Evolutionary conservation across 2,329 filamentous ascomycete species (phyloP).

Genomic region (Beauveria varroae): DNA sequence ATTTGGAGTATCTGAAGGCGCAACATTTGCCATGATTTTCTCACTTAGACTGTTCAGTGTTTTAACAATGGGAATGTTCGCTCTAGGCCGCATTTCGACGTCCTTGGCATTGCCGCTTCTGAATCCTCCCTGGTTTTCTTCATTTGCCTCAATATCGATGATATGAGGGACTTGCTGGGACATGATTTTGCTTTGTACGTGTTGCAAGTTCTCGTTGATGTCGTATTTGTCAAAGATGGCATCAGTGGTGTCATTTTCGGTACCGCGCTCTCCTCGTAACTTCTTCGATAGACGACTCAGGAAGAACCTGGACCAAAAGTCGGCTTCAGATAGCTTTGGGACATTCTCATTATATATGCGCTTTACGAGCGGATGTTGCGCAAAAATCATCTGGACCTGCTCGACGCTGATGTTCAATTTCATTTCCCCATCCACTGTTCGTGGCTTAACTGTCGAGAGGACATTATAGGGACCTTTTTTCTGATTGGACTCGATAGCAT

Average conservation of each 20-base stretch:
- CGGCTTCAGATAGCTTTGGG: conserved; percentile 66
- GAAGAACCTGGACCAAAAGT: conserved; percentile 95
- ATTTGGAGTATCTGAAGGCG: conserved; percentile 64
- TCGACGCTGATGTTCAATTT: conserved; percentile 83
- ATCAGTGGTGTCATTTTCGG: conserved; percentile 69
- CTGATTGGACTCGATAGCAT: conserved; percentile 84
- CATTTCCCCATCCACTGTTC: conserved; percentile 63
- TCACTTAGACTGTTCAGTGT: conserved; percentile 86
- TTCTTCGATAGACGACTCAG: conserved; percentile 85
- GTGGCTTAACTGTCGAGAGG: conserved; percentile 63
- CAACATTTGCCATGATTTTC: conserved; percentile 85
- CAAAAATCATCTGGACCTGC: conserved; percentile 88
- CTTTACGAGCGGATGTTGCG: conserved; percentile 84
- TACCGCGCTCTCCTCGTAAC: conserved; percentile 79
- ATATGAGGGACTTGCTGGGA: conserved; percentile 72
- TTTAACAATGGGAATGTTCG: conserved; percentile 80
- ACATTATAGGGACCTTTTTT: conserved; percentile 90
- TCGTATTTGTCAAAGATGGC: conserved; percentile 81
- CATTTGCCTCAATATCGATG: conserved; percentile 88
- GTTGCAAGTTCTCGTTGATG: conserved; percentile 56
- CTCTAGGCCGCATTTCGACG: conserved; percentile 75
- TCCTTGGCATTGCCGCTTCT: conserved; percentile 79
- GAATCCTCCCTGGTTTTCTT: conserved; percentile 84
- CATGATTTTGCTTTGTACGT: conserved; percentile 45
- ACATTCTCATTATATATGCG: conserved; percentile 91